phyloP scores from a whole-genome alignment of 441 rosid species.

The Francoa sonchifolia region DNA sequence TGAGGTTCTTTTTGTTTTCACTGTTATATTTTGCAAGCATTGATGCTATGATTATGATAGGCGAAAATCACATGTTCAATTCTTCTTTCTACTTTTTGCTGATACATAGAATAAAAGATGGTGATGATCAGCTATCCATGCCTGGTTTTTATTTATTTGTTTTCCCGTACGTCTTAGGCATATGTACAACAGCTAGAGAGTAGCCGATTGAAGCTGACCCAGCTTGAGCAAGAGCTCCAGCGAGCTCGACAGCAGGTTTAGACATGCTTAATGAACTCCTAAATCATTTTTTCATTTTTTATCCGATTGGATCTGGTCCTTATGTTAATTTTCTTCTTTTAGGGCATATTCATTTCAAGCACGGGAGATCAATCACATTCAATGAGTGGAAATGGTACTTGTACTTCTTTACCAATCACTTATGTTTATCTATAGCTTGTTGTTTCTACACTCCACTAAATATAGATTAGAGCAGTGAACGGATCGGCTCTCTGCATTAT shows the following conservation, averaged over 20 bases:
- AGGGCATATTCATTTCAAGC: constrained; percentile 83
- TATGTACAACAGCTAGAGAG: constrained; percentile 87
- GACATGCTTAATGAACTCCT: constrained; percentile 6
- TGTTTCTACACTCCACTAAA: too few species aligned
- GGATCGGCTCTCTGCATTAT: too few species aligned
- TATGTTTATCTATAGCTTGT: neutral
- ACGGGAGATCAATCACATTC: constrained; percentile 80
- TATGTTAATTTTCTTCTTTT: constrained; percentile 7
- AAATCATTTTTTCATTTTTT: constrained; percentile 4
- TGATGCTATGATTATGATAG: too few species aligned
- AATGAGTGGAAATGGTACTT: constrained; percentile 69
- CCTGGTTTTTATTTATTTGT: neutral
- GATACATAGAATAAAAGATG: neutral
- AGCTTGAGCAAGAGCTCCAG: constrained; percentile 83
- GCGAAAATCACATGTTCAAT: too few species aligned
- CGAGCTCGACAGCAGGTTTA: constrained; percentile 82
- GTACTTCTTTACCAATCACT: neutral
- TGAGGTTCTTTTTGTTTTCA: constrained; percentile 1
- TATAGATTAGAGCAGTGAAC: too few species aligned
- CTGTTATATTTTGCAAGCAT: constrained; percentile 2
- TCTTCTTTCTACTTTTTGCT: too few species aligned
- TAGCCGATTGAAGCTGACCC: constrained; percentile 70
- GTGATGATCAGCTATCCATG: too few species aligned
- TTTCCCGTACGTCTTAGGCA: constrained; percentile 28
- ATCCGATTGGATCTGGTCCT: constrained; percentile 2